These are phyloP conservation scores for Lasiodiplodia gonubiensis DNA, from an alignment of 2,329 filamentous ascomycete genomes.

Conservation along the genomic window DNA sequence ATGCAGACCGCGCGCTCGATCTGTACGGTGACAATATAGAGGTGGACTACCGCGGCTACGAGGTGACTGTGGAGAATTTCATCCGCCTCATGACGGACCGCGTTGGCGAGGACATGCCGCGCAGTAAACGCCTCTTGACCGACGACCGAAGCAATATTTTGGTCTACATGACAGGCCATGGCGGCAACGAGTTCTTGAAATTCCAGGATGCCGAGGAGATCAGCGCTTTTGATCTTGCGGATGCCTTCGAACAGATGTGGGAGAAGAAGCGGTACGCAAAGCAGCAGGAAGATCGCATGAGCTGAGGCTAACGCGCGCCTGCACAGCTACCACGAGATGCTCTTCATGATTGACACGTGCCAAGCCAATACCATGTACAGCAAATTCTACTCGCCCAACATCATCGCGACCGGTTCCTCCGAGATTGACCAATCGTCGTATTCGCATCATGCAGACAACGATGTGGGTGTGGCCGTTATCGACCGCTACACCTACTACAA, in stretches of 20 bases:
- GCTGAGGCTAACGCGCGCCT: not conserved
- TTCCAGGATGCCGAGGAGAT: constrained; percentile 99
- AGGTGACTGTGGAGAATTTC: constrained; percentile 99
- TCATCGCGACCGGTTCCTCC: constrained; percentile 95
- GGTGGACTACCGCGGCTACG: constrained; percentile 96
- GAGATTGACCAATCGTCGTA: constrained; percentile 96
- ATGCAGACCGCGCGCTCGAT: constrained; percentile 92
- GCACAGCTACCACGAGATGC: constrained; percentile 84
- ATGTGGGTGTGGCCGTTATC: constrained; percentile 97
- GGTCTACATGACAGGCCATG: constrained; percentile 99
- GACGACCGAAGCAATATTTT: constrained; percentile 96
- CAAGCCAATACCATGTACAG: constrained; percentile 99
- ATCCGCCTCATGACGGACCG: constrained; percentile 94
- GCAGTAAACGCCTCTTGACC: constrained; percentile 90
- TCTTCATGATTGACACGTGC: constrained; percentile 99
- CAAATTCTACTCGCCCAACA: constrained; percentile 97
- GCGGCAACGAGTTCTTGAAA: constrained; percentile 96
- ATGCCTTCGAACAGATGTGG: constrained; percentile 99
- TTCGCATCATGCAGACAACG: constrained; percentile 96
- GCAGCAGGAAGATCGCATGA: not conserved
- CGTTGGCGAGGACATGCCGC: constrained; percentile 90
- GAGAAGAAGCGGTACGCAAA: constrained; percentile 85
- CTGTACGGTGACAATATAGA: constrained; percentile 99
- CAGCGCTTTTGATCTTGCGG: constrained; percentile 90
- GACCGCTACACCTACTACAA: constrained; percentile 99